Evolutionary conservation across 257 asterid genomes (phyloP), one percentile per base, ranked within the genome.

Genomic region (Eucommia ulmoides): DNA sequence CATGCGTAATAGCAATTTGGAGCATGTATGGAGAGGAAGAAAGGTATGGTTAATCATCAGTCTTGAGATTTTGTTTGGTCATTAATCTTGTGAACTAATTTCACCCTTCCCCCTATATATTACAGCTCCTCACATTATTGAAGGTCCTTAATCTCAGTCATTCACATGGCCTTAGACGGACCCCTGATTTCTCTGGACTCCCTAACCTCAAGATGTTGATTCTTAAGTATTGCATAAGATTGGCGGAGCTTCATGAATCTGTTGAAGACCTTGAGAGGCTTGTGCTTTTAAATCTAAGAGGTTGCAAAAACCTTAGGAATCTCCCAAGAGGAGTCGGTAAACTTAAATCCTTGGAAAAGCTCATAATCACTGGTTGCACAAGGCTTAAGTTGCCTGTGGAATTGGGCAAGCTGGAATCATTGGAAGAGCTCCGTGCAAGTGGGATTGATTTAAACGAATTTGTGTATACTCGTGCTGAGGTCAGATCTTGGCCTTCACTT

Each of bases 231-330:
- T 60, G 59, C 35, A 52, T 52, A n/a, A 60, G 38, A 16, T 60
- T 60, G 60, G 24, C 22, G 24, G 33, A 53, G 49, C 22, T 60
- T 33, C 65, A 60, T 52, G 65, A 60, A 29, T 60, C 65, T 17
- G 33, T 60, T 52, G 41, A 52, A 20, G 19, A 47, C 33, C 58
- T 60, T 2, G 53, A 20, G 9, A 20, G 24, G 18, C 41, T 45
- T 19, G 53, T 60, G 23, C 19, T 24, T 53, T 19, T 61, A 22
- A 46, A 61, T 45, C 49, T 61, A 18, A 24, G 21, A 54, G 54
- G 46, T 41, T 46, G 66, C 59, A 47, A 19, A 51, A 33, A 53
- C 49, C 50, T 54, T 24, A 23, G 53, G 41, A 20, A 16, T 10
- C 53, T 61, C 22, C 60, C 54, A 21, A 23, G 54, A 45, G 19